A percentile compares a stretch with the other conserved stretches of the same genome.
phyloP scores from a whole-genome alignment of 148 eudicot species.

The Persicaria tinctoria region DNA sequence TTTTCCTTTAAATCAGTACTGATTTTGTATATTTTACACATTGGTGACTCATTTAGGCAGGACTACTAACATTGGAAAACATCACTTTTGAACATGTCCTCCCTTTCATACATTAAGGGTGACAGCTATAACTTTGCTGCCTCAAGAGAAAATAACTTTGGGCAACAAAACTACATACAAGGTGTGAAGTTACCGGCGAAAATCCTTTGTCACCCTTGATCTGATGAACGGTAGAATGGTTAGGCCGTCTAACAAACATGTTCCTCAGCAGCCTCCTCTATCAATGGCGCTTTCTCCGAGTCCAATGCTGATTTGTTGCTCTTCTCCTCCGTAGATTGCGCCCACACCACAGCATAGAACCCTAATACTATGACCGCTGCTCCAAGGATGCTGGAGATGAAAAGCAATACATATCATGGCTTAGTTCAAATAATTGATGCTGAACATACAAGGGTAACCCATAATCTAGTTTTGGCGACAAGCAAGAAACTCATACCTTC shows the following conservation, averaged over 20 bases:
- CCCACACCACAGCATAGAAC: conserved; percentile 8
- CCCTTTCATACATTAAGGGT: neutral
- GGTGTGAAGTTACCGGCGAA: neutral
- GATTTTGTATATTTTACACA: neutral
- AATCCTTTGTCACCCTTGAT: neutral
- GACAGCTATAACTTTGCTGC: neutral
- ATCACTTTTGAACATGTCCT: too few species aligned
- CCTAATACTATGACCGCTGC: conserved; percentile 11
- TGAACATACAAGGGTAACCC: neutral
- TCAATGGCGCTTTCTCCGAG: neutral
- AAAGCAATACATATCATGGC: neutral
- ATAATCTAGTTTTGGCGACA: neutral
- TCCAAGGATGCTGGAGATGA: conserved; percentile 2
- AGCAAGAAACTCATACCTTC: conserved; percentile 18
- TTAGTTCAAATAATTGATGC: neutral
- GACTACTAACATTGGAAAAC: neutral
- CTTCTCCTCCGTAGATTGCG: conserved; percentile 13
- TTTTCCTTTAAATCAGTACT: too few species aligned
- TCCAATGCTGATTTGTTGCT: neutral
- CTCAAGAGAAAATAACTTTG: neutral
- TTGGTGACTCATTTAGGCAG: neutral
- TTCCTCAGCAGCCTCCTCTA: neutral
- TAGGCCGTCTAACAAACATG: conserved; percentile 4
- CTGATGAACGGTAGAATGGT: neutral
- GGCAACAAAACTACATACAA: neutral